These are phyloP conservation scores for Saccharum officinarum DNA, from an alignment of 176 grass and related monocot species.

Conservation along the genomic window DNA sequence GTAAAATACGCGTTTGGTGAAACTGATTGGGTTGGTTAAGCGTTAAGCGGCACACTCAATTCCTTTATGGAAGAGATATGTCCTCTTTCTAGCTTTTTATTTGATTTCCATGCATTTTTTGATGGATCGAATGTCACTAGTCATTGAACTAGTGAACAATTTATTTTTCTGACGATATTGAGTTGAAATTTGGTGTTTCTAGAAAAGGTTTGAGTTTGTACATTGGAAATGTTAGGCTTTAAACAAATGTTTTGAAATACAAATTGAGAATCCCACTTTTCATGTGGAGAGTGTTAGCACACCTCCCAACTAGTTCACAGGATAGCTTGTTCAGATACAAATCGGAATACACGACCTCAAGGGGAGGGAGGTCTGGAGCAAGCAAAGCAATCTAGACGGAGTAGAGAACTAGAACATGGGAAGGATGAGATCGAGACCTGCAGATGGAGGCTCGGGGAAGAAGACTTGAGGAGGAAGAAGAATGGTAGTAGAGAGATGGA, in stretches of 20 bases:
- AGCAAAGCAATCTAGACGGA: no score
- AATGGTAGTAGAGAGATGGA: no score
- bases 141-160: neutral
- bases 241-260: neutral
- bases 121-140: neutral
- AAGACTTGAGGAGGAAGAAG: no score
- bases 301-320: no score
- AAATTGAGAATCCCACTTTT: neutral
- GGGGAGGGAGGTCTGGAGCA: no score
- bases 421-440: no score
- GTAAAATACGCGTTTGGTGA: constrained; percentile 12
- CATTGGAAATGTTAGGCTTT: neutral
- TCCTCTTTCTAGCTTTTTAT: neutral
- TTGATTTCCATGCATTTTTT: neutral
- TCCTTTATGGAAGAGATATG: neutral
- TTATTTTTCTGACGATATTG: neutral
- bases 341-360: no score
- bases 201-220: neutral
- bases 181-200: neutral
- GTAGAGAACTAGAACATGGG: no score
- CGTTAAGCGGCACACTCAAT: neutral
- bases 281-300: no score
- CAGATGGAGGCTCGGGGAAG: no score
- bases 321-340: no score
- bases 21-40: neutral